Conservation (phyloP, 805 yeast genomes). For the Saccharomycopsis oosterbeekiorum region DNA sequence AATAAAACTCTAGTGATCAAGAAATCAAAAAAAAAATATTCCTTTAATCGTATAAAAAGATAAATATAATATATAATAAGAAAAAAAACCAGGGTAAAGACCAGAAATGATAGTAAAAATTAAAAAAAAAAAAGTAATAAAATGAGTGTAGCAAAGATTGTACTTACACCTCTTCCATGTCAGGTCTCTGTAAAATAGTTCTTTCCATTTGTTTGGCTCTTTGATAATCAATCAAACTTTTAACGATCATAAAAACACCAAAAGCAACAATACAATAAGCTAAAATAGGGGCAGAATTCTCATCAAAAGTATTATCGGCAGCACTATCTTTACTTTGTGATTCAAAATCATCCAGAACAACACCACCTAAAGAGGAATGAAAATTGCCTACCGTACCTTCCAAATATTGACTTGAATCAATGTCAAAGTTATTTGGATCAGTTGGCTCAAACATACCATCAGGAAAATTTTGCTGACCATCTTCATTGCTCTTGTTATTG, state of each 20-base stretch:
- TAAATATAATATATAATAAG: too few species aligned
- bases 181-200: slow-evolving; percentile 41
- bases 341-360: slow-evolving; percentile 18
- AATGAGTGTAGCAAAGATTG: background rate
- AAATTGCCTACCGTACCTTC: slow-evolving; percentile 23
- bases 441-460: slow-evolving; percentile 32
- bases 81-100: background rate
- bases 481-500: slow-evolving; percentile 21
- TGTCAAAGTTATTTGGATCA: slow-evolving; percentile 50
- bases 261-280: slow-evolving; percentile 29
- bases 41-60: background rate
- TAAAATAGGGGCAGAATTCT: slow-evolving; percentile 18
- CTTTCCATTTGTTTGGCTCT: slow-evolving; percentile 71
- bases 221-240: slow-evolving; percentile 62
- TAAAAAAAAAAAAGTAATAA: background rate
- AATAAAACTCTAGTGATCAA: background rate
- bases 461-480: slow-evolving; percentile 19
- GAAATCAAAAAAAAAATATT: background rate
- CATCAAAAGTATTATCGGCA: slow-evolving; percentile 15
- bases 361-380: slow-evolving; percentile 19
- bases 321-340: slow-evolving; percentile 9
- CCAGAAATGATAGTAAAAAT: background rate
- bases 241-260: slow-evolving; percentile 57
- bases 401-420: slow-evolving; percentile 23
- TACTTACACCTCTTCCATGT: slow-evolving; percentile 2